Evolutionary conservation across 352 stramenopile genomes (phyloP).

Genomic region (Phytopythium aichiense): DNA sequence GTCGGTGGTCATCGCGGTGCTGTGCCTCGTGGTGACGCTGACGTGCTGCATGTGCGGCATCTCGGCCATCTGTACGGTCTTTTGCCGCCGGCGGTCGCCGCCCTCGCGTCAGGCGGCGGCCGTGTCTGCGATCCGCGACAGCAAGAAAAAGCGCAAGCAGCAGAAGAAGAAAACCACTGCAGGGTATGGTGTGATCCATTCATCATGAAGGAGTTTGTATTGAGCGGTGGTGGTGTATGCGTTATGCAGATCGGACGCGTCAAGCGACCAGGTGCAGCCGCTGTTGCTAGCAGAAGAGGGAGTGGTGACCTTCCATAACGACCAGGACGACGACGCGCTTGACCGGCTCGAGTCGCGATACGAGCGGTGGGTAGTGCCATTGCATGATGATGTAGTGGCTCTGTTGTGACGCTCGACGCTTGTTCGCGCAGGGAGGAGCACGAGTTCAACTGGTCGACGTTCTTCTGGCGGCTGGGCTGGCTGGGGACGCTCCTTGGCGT

Average conservation of each 20-base stretch:
- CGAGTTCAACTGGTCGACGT: conserved; percentile 42
- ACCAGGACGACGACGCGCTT: conserved; percentile 46
- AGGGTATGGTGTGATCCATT: neutral
- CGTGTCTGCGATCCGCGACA: conserved; percentile 14
- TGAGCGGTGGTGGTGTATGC: neutral
- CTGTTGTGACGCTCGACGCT: neutral
- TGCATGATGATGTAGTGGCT: neutral
- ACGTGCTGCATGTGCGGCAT: conserved; percentile 79
- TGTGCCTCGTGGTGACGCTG: conserved; percentile 78
- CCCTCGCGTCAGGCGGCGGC: conserved; percentile 17
- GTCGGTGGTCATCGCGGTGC: conserved; percentile 79
- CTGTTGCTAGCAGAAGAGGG: conserved; percentile 47
- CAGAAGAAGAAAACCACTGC: conserved; percentile 23
- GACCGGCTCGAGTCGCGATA: conserved; percentile 45
- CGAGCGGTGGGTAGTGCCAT: conserved; percentile 14
- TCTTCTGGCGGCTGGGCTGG: conserved; percentile 51
- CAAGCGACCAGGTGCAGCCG: conserved; percentile 38
- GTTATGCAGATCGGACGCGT: neutral
- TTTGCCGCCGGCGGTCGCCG: conserved; percentile 30
- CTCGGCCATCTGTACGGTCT: conserved; percentile 73
- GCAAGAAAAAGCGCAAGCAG: conserved; percentile 26
- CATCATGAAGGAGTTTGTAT: neutral
- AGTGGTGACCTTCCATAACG: conserved; percentile 54
- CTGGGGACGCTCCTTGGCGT: conserved; percentile 45
- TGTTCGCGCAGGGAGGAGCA: conserved; percentile 25